phyloP scores from a whole-genome alignment of 768 basidiomycete genomes.

The Russula sp. region DNA sequence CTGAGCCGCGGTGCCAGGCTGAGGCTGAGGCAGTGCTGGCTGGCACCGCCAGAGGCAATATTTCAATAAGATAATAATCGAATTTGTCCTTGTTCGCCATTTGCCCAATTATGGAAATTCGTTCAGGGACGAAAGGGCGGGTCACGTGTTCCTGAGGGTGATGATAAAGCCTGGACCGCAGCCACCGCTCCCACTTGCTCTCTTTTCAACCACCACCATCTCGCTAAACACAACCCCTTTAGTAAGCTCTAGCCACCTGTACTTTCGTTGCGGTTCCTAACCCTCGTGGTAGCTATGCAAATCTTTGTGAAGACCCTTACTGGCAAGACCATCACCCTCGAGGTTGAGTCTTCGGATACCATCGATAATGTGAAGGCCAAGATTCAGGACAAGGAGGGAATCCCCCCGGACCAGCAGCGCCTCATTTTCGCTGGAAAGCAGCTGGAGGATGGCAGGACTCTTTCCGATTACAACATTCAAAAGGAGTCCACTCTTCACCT shows the following conservation, averaged over 20 bases:
- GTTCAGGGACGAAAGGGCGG: not conserved
- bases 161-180: constrained; percentile 19
- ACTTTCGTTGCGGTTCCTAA: not conserved
- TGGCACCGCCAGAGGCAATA: too few species aligned
- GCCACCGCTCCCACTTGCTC: not conserved
- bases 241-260: not conserved
- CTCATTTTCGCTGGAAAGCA: constrained; percentile 47
- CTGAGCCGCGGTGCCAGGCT: too few species aligned
- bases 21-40: too few species aligned
- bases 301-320: constrained; percentile 41
- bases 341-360: constrained; percentile 40
- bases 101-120: not conserved
- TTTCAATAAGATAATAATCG: too few species aligned
- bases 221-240: not conserved
- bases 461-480: constrained; percentile 40
- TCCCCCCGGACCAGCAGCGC: constrained; percentile 39
- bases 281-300: constrained; percentile 32
- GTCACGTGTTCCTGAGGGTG: constrained; percentile 11
- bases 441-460: constrained; percentile 53
- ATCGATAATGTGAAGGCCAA: constrained; percentile 40
- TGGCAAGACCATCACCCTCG: constrained; percentile 39
- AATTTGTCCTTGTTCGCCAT: not conserved
- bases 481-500: constrained; percentile 37
- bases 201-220: constrained; percentile 24
- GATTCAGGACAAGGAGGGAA: constrained; percentile 41